Conservation (phyloP, 352 stramenopile genomes). For the Plasmopara muralis region DNA sequence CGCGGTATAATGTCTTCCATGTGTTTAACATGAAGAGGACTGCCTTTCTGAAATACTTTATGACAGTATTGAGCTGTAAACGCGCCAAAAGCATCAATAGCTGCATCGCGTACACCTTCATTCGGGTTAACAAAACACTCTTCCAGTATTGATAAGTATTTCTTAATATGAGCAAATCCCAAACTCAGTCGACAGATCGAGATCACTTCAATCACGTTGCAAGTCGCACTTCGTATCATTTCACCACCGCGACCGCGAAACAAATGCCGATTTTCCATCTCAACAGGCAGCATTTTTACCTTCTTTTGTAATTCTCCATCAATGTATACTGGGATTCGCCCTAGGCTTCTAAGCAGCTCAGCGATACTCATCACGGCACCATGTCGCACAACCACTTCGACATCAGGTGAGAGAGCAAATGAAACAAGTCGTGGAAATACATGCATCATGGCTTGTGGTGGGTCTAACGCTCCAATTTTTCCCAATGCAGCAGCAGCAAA, state of each 20-base stretch:
- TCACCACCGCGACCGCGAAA: conserved; percentile 96
- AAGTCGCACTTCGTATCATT: conserved; percentile 92
- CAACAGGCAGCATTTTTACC: conserved; percentile 67
- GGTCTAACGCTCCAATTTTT: conserved; percentile 81
- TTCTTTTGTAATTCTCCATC: conserved; percentile 62
- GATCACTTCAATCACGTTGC: conserved; percentile 92
- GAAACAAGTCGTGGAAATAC: conserved; percentile 85
- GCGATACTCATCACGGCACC: conserved; percentile 89
- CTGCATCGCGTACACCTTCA: conserved; percentile 86
- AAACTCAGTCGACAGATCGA: conserved; percentile 40
- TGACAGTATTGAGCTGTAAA: conserved; percentile 88
- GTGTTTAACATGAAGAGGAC: conserved; percentile 35
- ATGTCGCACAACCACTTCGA: conserved; percentile 91
- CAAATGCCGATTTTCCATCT: conserved; percentile 91
- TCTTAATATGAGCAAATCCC: conserved; percentile 64
- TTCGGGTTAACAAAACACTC: conserved; percentile 94
- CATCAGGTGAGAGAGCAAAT: conserved; percentile 66
- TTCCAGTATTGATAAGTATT: conserved; percentile 68
- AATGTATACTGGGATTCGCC: conserved; percentile 47
- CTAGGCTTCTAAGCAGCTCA: conserved; percentile 66
- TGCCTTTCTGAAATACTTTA: conserved; percentile 50
- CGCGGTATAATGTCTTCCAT: conserved; percentile 46
- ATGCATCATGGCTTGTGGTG: conserved; percentile 46
- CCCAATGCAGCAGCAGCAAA: conserved; percentile 85
- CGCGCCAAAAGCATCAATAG: conserved; percentile 78